Percentiles rank a stretch among this genome's conserved stretches.
phyloP scores from a whole-genome alignment of 305 asterid genomes.

The Fraxinus sp. region DNA sequence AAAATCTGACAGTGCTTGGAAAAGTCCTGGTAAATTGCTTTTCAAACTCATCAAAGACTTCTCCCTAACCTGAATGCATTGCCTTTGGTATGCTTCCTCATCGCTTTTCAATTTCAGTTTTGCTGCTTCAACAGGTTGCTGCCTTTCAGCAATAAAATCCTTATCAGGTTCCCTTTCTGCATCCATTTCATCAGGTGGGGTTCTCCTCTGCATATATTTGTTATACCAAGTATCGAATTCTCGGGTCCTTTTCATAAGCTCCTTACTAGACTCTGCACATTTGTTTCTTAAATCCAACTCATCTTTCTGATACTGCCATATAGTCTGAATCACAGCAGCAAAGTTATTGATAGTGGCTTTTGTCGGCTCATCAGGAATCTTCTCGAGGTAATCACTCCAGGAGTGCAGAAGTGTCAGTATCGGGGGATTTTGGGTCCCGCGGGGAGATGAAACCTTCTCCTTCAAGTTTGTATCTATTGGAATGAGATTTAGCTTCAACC shows the following conservation, averaged over 20 bases:
- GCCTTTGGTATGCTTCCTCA: constrained; percentile 66
- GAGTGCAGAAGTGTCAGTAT: constrained; percentile 57
- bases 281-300: constrained; percentile 72
- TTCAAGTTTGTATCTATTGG: constrained; percentile 78
- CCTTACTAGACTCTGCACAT: constrained; percentile 69
- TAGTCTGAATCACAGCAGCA: constrained; percentile 61
- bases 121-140: constrained; percentile 52
- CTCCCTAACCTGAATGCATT: constrained; percentile 79
- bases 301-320: constrained; percentile 74
- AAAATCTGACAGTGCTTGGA: constrained; percentile 62
- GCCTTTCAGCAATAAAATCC: constrained; percentile 47
- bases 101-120: constrained; percentile 59
- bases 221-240: constrained; percentile 75
- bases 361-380: constrained; percentile 82
- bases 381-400: constrained; percentile 73
- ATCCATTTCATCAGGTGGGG: constrained; percentile 69
- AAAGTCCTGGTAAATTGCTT: constrained; percentile 79
- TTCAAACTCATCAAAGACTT: constrained; percentile 74
- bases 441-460: constrained; percentile 65
- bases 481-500: constrained; percentile 80
- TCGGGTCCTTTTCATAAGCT: constrained; percentile 54
- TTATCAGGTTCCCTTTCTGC: constrained; percentile 49
- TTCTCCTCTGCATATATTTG: constrained; percentile 65
- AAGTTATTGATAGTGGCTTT: constrained; percentile 67
- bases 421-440: constrained; percentile 65